Evolutionary conservation across 108 stramenopile genomes (phyloP).

Genomic region (Pseudonitzschia multiseries): DNA sequence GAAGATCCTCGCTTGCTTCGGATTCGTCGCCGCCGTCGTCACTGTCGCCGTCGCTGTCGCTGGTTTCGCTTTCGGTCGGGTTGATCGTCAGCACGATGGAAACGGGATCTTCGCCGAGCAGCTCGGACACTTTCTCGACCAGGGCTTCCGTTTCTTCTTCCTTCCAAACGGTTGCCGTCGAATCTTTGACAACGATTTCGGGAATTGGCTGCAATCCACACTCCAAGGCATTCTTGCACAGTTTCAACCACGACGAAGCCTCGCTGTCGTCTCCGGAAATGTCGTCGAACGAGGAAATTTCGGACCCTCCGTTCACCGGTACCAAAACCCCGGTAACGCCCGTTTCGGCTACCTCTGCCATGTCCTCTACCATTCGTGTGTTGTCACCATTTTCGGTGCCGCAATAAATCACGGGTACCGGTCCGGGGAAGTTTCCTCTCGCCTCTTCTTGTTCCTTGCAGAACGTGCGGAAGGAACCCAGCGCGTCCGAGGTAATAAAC

Average conservation of each 20-base stretch:
- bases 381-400: neutral
- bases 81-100: slow-evolving; percentile 58
- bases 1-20: slow-evolving; percentile 21
- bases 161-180: slow-evolving; percentile 35
- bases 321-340: slow-evolving; percentile 66
- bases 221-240: slow-evolving; percentile 49
- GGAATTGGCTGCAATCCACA: slow-evolving; percentile 77
- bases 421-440: slow-evolving; percentile 73
- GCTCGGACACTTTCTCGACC: slow-evolving; percentile 53
- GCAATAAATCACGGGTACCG: slow-evolving; percentile 71
- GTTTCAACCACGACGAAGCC: slow-evolving; percentile 24
- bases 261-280: slow-evolving; percentile 20
- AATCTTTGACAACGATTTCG: slow-evolving; percentile 53
- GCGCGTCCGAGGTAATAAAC: slow-evolving; percentile 48
- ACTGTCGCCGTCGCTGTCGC: slow-evolving; percentile 23
- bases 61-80: no score
- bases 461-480: slow-evolving; percentile 58
- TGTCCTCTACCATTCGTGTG: neutral
- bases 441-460: slow-evolving; percentile 69
- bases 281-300: slow-evolving; percentile 52
- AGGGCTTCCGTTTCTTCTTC: slow-evolving; percentile 59
- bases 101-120: slow-evolving; percentile 65
- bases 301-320: slow-evolving; percentile 43
- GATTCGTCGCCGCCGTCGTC: slow-evolving; percentile 34
- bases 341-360: slow-evolving; percentile 48